A percentile compares a stretch with the other conserved stretches of the same genome.
These are phyloP conservation scores for Pichia kudriavzevii DNA, from an alignment of 1,139 yeast genomes.

Conservation along the genomic window DNA sequence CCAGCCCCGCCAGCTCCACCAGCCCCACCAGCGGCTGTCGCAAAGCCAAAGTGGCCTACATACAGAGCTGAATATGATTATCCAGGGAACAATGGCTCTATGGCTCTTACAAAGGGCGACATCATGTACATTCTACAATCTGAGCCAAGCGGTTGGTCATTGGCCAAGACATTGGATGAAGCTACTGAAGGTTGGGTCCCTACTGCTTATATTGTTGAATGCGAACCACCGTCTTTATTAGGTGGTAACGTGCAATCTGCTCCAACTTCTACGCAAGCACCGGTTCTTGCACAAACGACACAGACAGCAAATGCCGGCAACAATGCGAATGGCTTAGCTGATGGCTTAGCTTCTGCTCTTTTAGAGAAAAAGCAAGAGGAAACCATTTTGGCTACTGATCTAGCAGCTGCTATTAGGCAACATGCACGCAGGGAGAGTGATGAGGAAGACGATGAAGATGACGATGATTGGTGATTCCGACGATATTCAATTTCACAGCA, in stretches of 20 bases:
- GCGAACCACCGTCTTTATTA: constrained; percentile 36
- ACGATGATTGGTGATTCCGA: constrained; percentile 56
- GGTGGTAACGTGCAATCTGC: no score
- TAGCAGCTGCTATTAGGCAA: constrained; percentile 83
- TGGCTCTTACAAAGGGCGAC: constrained; percentile 71
- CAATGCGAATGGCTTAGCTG: constrained; percentile 37
- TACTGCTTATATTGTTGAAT: constrained; percentile 74
- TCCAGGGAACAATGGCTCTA: constrained; percentile 76
- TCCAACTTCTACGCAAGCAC: constrained; percentile 17
- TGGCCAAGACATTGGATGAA: constrained; percentile 72
- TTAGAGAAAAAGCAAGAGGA: constrained; percentile 61
- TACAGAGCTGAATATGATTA: constrained; percentile 86
- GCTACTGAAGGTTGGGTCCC: constrained; percentile 96
- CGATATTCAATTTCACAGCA: no score
- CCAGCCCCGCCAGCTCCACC: constrained; percentile 38
- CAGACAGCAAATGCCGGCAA: constrained; percentile 13
- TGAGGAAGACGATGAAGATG: constrained; percentile 73
- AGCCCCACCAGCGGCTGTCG: constrained; percentile 62
- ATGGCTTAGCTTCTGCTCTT: constrained; percentile 70
- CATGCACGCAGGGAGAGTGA: constrained; percentile 73
- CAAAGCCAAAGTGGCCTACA: constrained; percentile 63
- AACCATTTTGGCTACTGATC: constrained; percentile 66
- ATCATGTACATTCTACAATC: constrained; percentile 62
- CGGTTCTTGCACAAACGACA: constrained; percentile 11
- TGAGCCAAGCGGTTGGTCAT: constrained; percentile 86